These are phyloP conservation scores for Teunomyces lycoperdinae DNA, from an alignment of 805 yeast species.

Conservation along the genomic window DNA sequence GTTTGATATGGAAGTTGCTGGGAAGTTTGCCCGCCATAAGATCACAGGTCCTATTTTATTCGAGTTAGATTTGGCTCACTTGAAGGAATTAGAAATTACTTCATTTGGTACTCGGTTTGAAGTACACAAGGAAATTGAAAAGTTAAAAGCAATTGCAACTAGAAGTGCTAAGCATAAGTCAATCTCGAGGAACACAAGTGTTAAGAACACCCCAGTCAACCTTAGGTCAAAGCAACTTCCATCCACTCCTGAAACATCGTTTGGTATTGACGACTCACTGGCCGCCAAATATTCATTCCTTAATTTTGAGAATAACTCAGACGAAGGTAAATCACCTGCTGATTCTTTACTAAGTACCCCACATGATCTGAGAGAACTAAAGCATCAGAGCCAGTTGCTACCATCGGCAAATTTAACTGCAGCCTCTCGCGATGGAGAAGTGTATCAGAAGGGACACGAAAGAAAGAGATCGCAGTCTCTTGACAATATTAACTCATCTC, in stretches of 20 bases:
- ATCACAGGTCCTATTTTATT: conserved; percentile 83
- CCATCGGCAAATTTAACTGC: conserved; percentile 8
- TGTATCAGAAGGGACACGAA: conserved; percentile 27
- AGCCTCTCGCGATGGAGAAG: background rate
- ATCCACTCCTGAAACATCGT: background rate
- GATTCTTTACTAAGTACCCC: conserved; percentile 5
- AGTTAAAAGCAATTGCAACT: conserved; percentile 37
- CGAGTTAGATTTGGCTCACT: conserved; percentile 78
- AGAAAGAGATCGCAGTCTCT: conserved; percentile 51
- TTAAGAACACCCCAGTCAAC: background rate
- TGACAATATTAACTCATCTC: conserved; percentile 33
- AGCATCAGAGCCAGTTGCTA: conserved; percentile 5
- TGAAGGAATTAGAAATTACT: conserved; percentile 87
- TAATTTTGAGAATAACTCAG: conserved; percentile 16
- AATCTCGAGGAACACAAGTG: conserved; percentile 9
- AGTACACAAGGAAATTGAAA: conserved; percentile 83
- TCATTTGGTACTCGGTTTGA: conserved; percentile 96
- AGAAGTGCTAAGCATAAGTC: conserved; percentile 13
- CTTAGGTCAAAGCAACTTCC: background rate
- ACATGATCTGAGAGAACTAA: background rate
- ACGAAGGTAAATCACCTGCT: conserved; percentile 9
- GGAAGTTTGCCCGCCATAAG: conserved; percentile 81
- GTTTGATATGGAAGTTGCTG: conserved; percentile 71
- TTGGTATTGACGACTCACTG: background rate
- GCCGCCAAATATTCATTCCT: background rate